Conservation (phyloP, 306 rosid genomes). For the Bauhinia variegata region DNA sequence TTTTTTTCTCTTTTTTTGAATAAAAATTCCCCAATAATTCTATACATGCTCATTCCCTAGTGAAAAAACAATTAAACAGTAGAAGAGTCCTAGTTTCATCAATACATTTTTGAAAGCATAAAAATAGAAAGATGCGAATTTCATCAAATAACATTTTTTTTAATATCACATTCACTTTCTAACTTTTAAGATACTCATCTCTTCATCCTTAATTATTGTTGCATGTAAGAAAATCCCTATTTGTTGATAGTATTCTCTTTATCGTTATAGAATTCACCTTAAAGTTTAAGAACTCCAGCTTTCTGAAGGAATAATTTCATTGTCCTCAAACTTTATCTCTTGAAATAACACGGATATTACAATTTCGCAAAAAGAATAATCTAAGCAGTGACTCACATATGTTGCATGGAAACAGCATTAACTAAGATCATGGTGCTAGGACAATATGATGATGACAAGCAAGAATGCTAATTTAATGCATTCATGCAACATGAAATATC, state of each 20-base stretch:
- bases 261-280: neutral
- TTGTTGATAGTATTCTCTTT: neutral
- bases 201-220: neutral
- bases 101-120: neutral
- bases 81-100: neutral
- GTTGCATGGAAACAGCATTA: neutral
- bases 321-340: conserved; percentile 3
- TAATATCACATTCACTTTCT: conserved; percentile 10
- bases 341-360: conserved; percentile 18
- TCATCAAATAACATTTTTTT: too few relatives aligned
- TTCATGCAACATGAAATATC: conserved; percentile 29
- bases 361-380: conserved; percentile 17
- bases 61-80: too few relatives aligned
- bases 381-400: conserved; percentile 16
- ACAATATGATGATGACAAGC: conserved; percentile 16
- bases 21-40: neutral
- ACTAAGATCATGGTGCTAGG: conserved; percentile 1
- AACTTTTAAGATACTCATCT: neutral
- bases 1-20: neutral
- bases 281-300: neutral
- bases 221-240: neutral
- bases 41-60: neutral
- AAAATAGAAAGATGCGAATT: neutral
- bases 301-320: conserved; percentile 12
- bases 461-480: neutral